Base-by-base conservation (phyloP, 2,329 filamentous ascomycete genomes). In the Ophiosphaerella herpotricha region DNA sequence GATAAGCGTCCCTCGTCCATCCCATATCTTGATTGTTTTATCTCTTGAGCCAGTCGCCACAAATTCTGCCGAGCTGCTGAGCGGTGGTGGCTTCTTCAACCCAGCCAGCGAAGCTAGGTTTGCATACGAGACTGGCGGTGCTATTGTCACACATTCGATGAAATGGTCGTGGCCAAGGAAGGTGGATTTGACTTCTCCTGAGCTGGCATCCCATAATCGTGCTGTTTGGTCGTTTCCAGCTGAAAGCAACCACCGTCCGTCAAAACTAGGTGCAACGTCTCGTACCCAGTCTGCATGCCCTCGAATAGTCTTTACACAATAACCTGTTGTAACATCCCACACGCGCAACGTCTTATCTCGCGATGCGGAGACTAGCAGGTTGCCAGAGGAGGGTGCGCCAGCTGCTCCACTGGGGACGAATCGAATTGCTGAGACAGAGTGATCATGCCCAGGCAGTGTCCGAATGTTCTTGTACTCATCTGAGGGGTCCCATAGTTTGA, bases 391-490 rank as follows among this genome's bases (percentile, higher is more conserved):
- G 2, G 88, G 88, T 2, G 86, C 85, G 36, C 89, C 90, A 1
- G 88, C 88, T 14, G 88, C 88, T 18, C 90, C 90, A 7, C 87
- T 91, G 2, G 91, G 91, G 33, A 96, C 87, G 70, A 97, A 97
- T 7, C 91, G 86, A 29, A 97, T 86, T 2, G 90, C 87, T 61
- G 89, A 94, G 46, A 97, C 90, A 58, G 88, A 94, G 72, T 97
- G 93, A 63, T 97, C 92, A 74, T 97, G 92, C 5, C 93, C 92
- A 0, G 89, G 88, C 16, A 97, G 79, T 1, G 92, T 97, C 43
- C 91, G 84, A 48, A 96, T 96, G 68, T 96, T 97, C 73, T 96
- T 96, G 77, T 97, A 97, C 52, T 94, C 90, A 69, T 96, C 89
- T 37, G 85, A 83, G 1, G 93, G 92, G 61, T 97, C 91, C 92